Base-by-base conservation (phyloP, 1,139 yeast species). In the Debaryomycetaceae sp. region DNA sequence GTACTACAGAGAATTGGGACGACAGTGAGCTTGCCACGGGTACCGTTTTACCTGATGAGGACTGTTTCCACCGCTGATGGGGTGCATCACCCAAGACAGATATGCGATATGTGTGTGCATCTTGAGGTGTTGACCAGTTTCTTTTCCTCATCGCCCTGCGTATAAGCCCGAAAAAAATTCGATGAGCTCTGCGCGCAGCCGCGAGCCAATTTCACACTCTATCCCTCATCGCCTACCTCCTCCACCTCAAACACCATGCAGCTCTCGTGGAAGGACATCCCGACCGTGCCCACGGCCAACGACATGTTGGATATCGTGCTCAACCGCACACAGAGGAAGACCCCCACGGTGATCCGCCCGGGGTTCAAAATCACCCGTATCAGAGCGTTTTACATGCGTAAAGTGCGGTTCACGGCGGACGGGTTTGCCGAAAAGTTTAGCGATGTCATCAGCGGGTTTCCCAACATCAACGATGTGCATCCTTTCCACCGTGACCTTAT, bases 401-500 rank as follows among this genome's bases (percentile, higher is more conserved):
- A 91, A 57, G 98, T 91, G 41, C 83, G 84, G 53, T 91, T 78
- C 56, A 91, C 98, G 9, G 85, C 94, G 37, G 98, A 91, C 56
- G 97, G 98, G 16, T 93, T 93, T 52, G 71, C 78, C 43, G 98
- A 91, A 59, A 91, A 91, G 65, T 81, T 89, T 46, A 81, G 77
- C 41, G 96, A 86, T 45, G 66, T 91, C 42, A 67, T 91, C 37
- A 72, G 75, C 37, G 93, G 95, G 7, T 91, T 91, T 67, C 99
- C 99, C 39, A 85, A 91, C 58, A 85, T 91, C 45, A 89, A 93
- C 58, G 98, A 93, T 56, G 85, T 91, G 38, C 99, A 91, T 58
- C 99, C 99, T 3, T 91, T 91, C 72, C 98, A 91, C 64, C 75
- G 97, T 58, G 98, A 91, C 64, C 72, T 91, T 57, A 84, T 91